A percentile compares a stretch with the other conserved stretches of the same genome.
Evolutionary conservation across 2,329 filamentous ascomycete genomes (phyloP).

Genomic region (Didymella pinodella): DNA sequence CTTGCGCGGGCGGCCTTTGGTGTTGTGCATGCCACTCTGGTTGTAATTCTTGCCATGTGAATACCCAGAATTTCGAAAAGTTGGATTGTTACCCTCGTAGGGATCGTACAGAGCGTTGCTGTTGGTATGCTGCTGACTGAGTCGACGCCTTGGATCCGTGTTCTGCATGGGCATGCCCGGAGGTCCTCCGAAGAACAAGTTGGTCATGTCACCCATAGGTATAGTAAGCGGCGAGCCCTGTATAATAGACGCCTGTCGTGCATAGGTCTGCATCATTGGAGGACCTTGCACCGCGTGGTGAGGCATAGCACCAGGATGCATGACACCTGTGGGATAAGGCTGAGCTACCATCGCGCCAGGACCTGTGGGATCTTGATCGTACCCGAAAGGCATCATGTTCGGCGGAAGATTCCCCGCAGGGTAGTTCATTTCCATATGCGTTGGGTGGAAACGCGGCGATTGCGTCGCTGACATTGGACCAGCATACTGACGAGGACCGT

Average conservation of each 20-base stretch:
- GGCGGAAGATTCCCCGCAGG: constrained; percentile 19
- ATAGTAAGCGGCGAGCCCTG: constrained; percentile 12
- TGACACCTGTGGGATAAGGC: constrained; percentile 22
- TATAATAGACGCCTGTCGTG: constrained; percentile 18
- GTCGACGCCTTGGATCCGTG: constrained; percentile 24
- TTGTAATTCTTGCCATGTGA: constrained; percentile 24
- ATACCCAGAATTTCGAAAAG: constrained; percentile 30
- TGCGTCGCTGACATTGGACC: constrained; percentile 22
- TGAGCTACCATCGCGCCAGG: constrained; percentile 24
- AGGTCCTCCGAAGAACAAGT: constrained; percentile 27
- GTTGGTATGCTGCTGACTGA: constrained; percentile 18
- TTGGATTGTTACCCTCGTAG: constrained; percentile 32
- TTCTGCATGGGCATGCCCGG: constrained; percentile 18
- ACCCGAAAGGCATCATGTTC: constrained; percentile 25
- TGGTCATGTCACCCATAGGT: constrained; percentile 43
- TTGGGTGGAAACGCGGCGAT: constrained; percentile 26
- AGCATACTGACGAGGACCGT: constrained; percentile 26
- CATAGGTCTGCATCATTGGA: constrained; percentile 25
- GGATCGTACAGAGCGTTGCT: constrained; percentile 37
- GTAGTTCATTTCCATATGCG: constrained; percentile 25
- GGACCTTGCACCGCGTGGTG: constrained; percentile 20
- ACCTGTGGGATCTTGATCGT: constrained; percentile 19
- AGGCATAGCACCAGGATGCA: constrained; percentile 23
- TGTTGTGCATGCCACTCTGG: constrained; percentile 24
- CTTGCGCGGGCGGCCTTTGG: constrained; percentile 31